These are phyloP conservation scores for Amanita pallidorosea DNA, from an alignment of 768 basidiomycete genomes.

Conservation along the genomic window DNA sequence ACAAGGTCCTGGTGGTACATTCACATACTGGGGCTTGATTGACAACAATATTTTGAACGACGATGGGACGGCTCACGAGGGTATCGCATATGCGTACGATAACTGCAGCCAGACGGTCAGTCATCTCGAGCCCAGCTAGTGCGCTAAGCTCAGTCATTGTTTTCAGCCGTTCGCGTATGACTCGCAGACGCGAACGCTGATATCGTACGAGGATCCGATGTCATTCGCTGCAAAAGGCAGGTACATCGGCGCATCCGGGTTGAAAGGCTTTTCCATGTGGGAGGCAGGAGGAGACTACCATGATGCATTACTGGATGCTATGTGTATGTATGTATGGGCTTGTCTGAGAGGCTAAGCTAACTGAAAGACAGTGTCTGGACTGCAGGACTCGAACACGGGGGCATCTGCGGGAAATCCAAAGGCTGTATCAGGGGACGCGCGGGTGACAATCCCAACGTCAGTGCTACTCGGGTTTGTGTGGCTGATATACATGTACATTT, in stretches of 20 bases:
- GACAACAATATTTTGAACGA: slow-evolving; percentile 40
- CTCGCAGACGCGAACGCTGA: slow-evolving; percentile 35
- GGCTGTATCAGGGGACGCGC: background rate
- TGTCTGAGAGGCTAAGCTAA: background rate
- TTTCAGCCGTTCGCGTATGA: slow-evolving; percentile 64
- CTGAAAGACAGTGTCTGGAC: background rate
- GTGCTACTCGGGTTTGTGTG: background rate
- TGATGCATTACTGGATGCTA: slow-evolving; percentile 53
- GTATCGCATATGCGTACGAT: slow-evolving; percentile 46
- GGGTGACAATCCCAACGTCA: background rate
- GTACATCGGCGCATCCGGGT: slow-evolving; percentile 39
- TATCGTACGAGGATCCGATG: slow-evolving; percentile 54
- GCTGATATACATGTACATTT: background rate
- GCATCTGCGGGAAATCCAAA: background rate
- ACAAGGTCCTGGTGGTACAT: slow-evolving; percentile 43
- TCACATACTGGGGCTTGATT: slow-evolving; percentile 55
- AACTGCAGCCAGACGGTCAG: slow-evolving; percentile 64
- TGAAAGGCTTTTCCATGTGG: slow-evolving; percentile 68
- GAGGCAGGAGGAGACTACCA: slow-evolving; percentile 57
- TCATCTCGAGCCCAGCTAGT: slow-evolving; percentile 1
- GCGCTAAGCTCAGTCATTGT: background rate
- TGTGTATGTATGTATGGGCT: slow-evolving; percentile 27
- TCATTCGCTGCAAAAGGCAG: slow-evolving; percentile 55
- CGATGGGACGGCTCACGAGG: slow-evolving; percentile 27
- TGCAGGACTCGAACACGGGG: background rate